Percentiles rank a stretch among this genome's conserved stretches.
These are phyloP conservation scores for Acanthamoeba rhysodes DNA, from an alignment of 208 protist genomes.

Conservation along the genomic window DNA sequence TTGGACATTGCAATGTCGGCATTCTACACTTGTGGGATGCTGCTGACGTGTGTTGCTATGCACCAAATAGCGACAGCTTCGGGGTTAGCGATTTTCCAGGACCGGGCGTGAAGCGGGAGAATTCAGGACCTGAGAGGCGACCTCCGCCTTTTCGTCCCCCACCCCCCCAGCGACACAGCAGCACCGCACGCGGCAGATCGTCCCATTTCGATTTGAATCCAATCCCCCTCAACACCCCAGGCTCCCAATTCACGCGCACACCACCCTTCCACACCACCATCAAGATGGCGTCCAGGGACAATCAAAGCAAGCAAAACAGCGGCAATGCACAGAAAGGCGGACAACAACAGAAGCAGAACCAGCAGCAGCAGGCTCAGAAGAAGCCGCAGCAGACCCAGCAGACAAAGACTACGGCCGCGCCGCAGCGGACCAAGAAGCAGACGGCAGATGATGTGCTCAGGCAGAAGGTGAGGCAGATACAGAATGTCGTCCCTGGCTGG, in stretches of 20 bases:
- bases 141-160: neutral
- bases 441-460: neutral
- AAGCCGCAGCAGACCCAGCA: neutral
- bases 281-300: neutral
- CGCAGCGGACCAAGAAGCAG: constrained; percentile 5
- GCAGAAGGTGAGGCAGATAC: constrained; percentile 44
- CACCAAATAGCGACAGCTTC: no score
- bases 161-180: neutral
- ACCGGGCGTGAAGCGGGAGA: no score
- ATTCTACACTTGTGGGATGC: no score
- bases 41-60: no score
- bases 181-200: neutral
- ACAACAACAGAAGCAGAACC: neutral
- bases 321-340: neutral
- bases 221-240: neutral
- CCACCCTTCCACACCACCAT: neutral
- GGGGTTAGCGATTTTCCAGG: no score
- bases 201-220: neutral
- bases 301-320: neutral
- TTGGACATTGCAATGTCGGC: no score
- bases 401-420: neutral
- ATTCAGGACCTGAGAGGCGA: neutral
- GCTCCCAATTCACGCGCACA: neutral
- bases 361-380: neutral
- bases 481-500: constrained; percentile 41